phyloP scores from a whole-genome alignment of 2,329 filamentous ascomycete genomes.

The Epichloe gansuensis region DNA sequence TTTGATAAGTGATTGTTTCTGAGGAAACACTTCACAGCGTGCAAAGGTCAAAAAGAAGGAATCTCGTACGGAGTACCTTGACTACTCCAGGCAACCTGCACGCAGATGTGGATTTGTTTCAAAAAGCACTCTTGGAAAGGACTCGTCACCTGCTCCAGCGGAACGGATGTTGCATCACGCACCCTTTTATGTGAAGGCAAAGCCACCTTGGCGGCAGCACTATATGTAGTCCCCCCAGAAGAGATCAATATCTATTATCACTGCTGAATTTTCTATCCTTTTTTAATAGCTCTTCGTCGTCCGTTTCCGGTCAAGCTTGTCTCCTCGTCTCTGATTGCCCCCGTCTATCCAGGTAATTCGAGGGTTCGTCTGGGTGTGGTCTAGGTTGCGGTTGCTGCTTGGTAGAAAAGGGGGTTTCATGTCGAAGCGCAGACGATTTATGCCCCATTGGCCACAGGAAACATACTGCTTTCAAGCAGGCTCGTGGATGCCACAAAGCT shows the following conservation, averaged over 20 bases:
- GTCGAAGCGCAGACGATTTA: neutral
- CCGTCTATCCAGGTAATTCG: neutral
- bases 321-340: neutral
- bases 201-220: neutral
- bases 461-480: conserved; percentile 37
- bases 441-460: conserved; percentile 14
- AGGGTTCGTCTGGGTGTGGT: neutral
- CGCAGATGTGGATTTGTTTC: no score
- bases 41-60: no score
- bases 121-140: neutral
- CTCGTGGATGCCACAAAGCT: conserved; percentile 49
- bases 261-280: neutral
- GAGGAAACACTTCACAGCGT: no score
- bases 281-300: neutral
- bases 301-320: neutral
- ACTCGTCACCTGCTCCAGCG: neutral
- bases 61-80: no score
- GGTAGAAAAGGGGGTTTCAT: no score
- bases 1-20: no score
- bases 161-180: neutral
- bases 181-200: neutral
- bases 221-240: neutral
- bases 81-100: no score
- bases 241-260: neutral
- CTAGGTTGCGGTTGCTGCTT: no score